Evolutionary conservation across 1,284 basidiomycete genomes (phyloP).

Genomic region (Fomitopsis palustris): DNA sequence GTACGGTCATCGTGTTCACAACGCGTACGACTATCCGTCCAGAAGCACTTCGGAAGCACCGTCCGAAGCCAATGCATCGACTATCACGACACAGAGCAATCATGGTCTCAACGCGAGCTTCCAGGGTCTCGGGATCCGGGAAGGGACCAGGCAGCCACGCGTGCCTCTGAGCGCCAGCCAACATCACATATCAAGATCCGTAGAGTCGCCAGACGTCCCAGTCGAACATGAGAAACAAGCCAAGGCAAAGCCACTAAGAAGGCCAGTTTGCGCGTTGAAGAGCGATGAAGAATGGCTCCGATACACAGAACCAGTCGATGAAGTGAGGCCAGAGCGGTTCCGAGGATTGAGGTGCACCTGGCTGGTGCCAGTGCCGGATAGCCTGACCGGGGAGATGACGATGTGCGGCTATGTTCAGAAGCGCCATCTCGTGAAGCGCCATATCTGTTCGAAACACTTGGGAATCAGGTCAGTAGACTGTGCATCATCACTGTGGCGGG

Average conservation of each 20-base stretch:
- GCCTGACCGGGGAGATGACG: slow-evolving; percentile 7
- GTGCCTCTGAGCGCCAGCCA: not conserved
- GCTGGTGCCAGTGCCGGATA: slow-evolving; percentile 16
- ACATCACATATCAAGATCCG: not conserved
- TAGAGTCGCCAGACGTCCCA: not conserved
- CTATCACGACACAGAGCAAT: not conserved
- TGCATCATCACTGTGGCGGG: not conserved
- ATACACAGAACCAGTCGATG: slow-evolving; percentile 14
- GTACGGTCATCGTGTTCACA: not conserved
- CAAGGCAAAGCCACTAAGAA: not conserved
- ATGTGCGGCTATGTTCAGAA: slow-evolving; percentile 52
- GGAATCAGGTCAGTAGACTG: slow-evolving; percentile 53
- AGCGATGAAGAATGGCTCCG: slow-evolving; percentile 16
- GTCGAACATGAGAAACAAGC: not conserved
- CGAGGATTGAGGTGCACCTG: slow-evolving; percentile 25
- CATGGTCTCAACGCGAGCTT: not conserved
- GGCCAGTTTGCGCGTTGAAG: not conserved
- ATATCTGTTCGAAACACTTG: slow-evolving; percentile 61
- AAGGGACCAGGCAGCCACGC: not conserved
- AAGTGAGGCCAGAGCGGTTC: slow-evolving; percentile 10
- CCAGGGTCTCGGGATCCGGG: not conserved
- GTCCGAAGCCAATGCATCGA: not conserved
- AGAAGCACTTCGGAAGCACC: not conserved
- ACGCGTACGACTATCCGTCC: not conserved
- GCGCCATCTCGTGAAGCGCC: slow-evolving; percentile 66